Percentiles rank a stretch among this genome's conserved stretches.
phyloP scores from a whole-genome alignment of 2,329 filamentous ascomycete genomes.

The Exophiala sideris region DNA sequence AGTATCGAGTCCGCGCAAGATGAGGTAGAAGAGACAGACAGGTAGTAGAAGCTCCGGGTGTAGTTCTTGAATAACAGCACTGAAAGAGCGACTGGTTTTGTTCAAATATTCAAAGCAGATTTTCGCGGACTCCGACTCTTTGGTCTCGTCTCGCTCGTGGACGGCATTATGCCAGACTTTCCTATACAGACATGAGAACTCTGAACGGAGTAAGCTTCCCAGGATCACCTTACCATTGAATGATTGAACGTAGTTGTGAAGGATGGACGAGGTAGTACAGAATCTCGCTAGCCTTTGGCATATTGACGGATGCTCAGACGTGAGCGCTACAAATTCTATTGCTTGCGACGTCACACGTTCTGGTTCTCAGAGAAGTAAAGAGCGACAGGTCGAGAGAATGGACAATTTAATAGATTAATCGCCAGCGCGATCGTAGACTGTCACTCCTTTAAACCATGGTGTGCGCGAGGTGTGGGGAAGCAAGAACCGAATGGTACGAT shows the following conservation, averaged over 20 bases:
- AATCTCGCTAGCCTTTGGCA: slow-evolving; percentile 48
- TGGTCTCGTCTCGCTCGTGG: slow-evolving; percentile 72
- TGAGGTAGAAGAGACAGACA: slow-evolving; percentile 86
- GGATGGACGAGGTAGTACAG: slow-evolving; percentile 75
- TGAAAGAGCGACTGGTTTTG: slow-evolving; percentile 87
- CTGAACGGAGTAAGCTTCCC: not conserved
- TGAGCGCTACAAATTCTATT: not conserved
- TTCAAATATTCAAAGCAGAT: slow-evolving; percentile 85
- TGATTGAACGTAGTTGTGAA: slow-evolving; percentile 71
- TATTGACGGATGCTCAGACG: slow-evolving; percentile 28
- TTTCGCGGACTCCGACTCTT: slow-evolving; percentile 70
- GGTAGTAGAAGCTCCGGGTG: slow-evolving; percentile 91
- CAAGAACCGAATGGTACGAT: slow-evolving; percentile 20
- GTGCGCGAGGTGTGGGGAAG: slow-evolving; percentile 8
- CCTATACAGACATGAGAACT: slow-evolving; percentile 49
- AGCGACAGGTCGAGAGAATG: slow-evolving; percentile 3
- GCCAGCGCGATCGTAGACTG: not conserved
- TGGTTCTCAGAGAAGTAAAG: not conserved
- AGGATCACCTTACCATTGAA: slow-evolving; percentile 69
- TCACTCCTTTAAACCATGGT: slow-evolving; percentile 7
- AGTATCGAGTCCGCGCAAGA: slow-evolving; percentile 90
- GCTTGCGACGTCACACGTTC: not conserved
- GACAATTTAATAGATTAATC: not conserved
- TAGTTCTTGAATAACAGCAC: slow-evolving; percentile 89
- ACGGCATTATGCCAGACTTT: slow-evolving; percentile 96